Percentiles rank a stretch among this genome's conserved stretches.
These are phyloP conservation scores for Wickerhamiella azymoides DNA, from an alignment of 805 yeast species.

Conservation along the genomic window DNA sequence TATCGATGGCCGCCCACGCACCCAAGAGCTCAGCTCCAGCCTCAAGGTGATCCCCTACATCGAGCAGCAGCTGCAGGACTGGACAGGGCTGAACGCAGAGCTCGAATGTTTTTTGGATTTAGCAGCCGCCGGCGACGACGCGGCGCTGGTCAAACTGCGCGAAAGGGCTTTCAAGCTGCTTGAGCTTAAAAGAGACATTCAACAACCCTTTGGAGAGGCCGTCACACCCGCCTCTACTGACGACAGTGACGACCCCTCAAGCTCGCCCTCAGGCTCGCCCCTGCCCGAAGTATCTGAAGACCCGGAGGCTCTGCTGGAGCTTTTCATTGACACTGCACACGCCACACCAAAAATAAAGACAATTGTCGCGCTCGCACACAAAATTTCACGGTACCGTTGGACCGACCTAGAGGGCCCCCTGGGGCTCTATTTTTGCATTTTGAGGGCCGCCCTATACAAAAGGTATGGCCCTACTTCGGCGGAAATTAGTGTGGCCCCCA, in stretches of 20 bases:
- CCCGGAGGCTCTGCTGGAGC: neutral
- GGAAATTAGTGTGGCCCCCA: slow-evolving; percentile 16
- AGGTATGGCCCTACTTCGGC: neutral
- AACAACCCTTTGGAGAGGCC: too few species aligned
- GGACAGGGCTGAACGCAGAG: slow-evolving; percentile 13
- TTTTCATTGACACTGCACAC: neutral
- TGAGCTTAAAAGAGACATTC: too few species aligned
- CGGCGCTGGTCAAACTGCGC: neutral
- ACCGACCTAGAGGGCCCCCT: slow-evolving; percentile 1
- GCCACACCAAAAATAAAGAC: too few species aligned
- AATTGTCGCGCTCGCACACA: neutral
- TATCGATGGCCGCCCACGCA: slow-evolving; percentile 15
- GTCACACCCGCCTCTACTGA: too few species aligned
- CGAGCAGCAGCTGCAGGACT: slow-evolving; percentile 11
- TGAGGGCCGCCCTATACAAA: slow-evolving; percentile 3
- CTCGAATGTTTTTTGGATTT: slow-evolving; percentile 11
- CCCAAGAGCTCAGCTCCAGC: slow-evolving; percentile 17
- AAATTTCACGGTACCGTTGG: slow-evolving; percentile 5
- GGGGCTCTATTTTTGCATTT: neutral
- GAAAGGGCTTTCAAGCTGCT: neutral
- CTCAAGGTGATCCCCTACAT: slow-evolving; percentile 16
- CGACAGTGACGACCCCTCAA: too few species aligned
- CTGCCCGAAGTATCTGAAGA: neutral
- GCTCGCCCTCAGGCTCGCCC: too few species aligned
- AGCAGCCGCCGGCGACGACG: neutral